Evolutionary conservation across 306 rosid genomes (phyloP).

Genomic region (Arachis hypogaea): DNA sequence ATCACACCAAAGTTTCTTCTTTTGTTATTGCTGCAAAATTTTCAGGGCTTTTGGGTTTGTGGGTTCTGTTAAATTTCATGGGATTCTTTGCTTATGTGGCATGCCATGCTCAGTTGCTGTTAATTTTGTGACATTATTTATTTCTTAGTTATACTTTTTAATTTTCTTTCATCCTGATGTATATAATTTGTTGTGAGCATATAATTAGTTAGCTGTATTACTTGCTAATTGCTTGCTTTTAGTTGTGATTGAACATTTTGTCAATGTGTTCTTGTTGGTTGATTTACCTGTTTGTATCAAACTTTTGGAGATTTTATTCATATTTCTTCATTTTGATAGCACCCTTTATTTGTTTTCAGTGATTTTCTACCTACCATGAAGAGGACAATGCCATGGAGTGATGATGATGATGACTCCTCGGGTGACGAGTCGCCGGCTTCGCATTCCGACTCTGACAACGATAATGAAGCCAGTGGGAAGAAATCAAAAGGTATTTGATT

Average conservation of each 20-base stretch:
- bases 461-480: slow-evolving; percentile 43
- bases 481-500: slow-evolving; percentile 47
- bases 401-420: slow-evolving; percentile 60
- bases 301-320: too few relatives aligned
- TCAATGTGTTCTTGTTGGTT: too few relatives aligned
- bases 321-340: background rate
- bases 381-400: slow-evolving; percentile 81
- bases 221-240: too few relatives aligned
- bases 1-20: background rate
- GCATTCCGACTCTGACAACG: slow-evolving; percentile 55
- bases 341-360: slow-evolving; percentile 29
- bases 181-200: too few relatives aligned
- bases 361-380: slow-evolving; percentile 58
- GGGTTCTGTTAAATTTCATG: background rate
- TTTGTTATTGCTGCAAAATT: background rate
- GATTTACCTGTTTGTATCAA: too few relatives aligned
- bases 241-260: too few relatives aligned
- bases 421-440: slow-evolving; percentile 55
- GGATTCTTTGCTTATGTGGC: background rate
- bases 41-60: background rate
- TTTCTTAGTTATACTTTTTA: too few relatives aligned
- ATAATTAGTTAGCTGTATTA: too few relatives aligned
- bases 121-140: too few relatives aligned
- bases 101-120: too few relatives aligned
- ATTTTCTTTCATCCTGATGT: too few relatives aligned